Base-by-base conservation (phyloP, 352 stramenopile genomes). In the Phytopythium litorale region DNA sequence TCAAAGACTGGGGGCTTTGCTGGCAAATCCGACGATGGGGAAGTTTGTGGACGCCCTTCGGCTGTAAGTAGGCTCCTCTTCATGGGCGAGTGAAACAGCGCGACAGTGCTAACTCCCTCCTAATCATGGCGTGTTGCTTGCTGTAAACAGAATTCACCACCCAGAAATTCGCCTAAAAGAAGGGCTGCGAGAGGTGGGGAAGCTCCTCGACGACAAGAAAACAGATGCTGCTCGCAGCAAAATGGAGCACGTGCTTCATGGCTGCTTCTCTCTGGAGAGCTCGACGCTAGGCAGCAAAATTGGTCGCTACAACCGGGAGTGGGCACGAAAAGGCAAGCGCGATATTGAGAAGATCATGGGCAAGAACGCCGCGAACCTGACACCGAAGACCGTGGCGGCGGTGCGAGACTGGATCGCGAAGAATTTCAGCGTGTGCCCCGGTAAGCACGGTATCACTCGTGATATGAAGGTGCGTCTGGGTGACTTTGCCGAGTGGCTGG, bases 401-500 rank as follows among this genome's bases (percentile, higher is more conserved):
- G 81, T 83, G 9, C 66, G 81, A 18, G 80, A 89, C 37, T 94
- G 85, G 85, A 81, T 92, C 38, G 66, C 62, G 16, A 89, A 81
- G 38, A 76, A 82, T 46, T 94, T 94, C 60, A 72, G 70, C 12
- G 85, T 92, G n/a, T 70, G 75, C 1, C 81, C 85, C 7, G 85
- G 85, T 3, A 87, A 72, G 52, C 79, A 81, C 33, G 83, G 83
- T 7, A 92, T 94, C 33, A 84, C 79, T 1, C 88, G 86, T 30
- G 81, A 94, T 49, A 92, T 92, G 84, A 91, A 92, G 48, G 78
- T 71, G 15, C 76, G 85, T n/a, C 65, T 96, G 15, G 70, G 71
- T 9, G 81, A 94, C 56, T 95, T 96, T 77, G 81, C 86, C 1
- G 85, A 94, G 37, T 96, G 87, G 87, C 75, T 96, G 3, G 74